Base-by-base conservation (phyloP, 2,329 filamentous ascomycete species). In the Rosellinia necatrix region DNA sequence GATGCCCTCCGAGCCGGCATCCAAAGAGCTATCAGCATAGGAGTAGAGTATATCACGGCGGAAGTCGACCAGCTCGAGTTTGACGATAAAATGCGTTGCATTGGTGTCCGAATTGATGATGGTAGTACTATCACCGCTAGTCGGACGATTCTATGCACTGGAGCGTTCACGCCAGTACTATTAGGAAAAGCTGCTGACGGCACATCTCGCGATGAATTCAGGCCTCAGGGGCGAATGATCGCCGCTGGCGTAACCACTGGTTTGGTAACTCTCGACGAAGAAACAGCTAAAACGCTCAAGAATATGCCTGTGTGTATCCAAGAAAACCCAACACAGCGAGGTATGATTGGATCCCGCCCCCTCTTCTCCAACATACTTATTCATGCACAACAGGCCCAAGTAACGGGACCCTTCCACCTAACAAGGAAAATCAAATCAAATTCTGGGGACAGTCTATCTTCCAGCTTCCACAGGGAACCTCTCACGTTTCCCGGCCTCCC, bases 401-500 rank as follows among this genome's bases (percentile, higher is more conserved):
- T 56, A 81, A 84, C 52, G 83, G 83, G 21, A 82, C 76, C 41
- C 70, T 86, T 13, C 83, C 83, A 4, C 82, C 80, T 0, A 85
- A 80, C 2, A 73, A 70, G 19, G 74, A 77, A 46, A 69, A 72
- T 0, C 75, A 77, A 63, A 72, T 84, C 56, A 86, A 86, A 66
- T 86, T 81, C 79, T 86, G 83, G 83, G 83, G 82, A 13, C 77
- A 80, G 49, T 81, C 76, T 51, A 84, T 85, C 59, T 85, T 86
- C 71, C 78, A 71, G 47, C 85, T 85, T 69, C 81, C 77, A 0
- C 72, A 72, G 13, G 78, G 82, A 56, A 74, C 81, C 6, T 61
- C 80, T 37, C 79, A 3, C n/a, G 70, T 87, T 44, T 88, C 85
- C 3, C 77, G 77, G 15, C 85, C 85, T 1, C 85, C 85, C 0